These are phyloP conservation scores for Aspergillus chevalieri DNA, from an alignment of 2,329 filamentous ascomycete genomes.

Conservation along the genomic window DNA sequence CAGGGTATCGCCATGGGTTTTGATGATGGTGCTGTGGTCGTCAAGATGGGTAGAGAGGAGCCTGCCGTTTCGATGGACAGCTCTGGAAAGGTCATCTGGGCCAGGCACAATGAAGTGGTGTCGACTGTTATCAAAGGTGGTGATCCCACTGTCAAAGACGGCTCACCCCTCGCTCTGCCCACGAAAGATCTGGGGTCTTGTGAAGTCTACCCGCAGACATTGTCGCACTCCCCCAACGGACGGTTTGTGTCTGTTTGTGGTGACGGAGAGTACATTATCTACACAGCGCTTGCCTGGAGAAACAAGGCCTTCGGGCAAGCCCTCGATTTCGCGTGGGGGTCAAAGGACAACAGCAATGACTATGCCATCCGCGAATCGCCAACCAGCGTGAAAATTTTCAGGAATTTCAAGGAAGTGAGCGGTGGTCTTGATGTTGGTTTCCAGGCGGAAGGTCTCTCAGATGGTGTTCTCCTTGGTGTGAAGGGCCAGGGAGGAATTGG, in stretches of 20 bases:
- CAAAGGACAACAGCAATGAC: constrained; percentile 96
- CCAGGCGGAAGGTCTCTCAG: constrained; percentile 83
- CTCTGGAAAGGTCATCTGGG: constrained; percentile 94
- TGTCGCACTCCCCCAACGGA: constrained; percentile 93
- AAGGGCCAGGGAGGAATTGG: constrained; percentile 92
- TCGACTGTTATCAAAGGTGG: constrained; percentile 92
- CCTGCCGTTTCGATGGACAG: constrained; percentile 96
- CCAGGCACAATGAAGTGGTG: constrained; percentile 88
- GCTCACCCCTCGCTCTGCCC: constrained; percentile 74
- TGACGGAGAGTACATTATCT: constrained; percentile 98
- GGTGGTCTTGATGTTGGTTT: constrained; percentile 91
- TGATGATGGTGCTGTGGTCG: constrained; percentile 93
- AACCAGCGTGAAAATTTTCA: constrained; percentile 93
- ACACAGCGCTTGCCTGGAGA: constrained; percentile 90
- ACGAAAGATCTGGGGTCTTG: constrained; percentile 94
- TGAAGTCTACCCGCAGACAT: constrained; percentile 91
- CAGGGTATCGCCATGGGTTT: constrained; percentile 94
- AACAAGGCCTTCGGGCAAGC: constrained; percentile 97
- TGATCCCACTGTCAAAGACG: constrained; percentile 79
- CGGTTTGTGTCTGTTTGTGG: constrained; percentile 85
- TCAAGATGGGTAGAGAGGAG: constrained; percentile 96
- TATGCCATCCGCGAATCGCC: constrained; percentile 93
- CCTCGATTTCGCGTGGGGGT: constrained; percentile 93
- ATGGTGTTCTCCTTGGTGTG: constrained; percentile 85
- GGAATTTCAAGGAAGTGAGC: constrained; percentile 90